Conservation (phyloP, 192 early-diverging fungal species). For the Podochytrium sp. region DNA sequence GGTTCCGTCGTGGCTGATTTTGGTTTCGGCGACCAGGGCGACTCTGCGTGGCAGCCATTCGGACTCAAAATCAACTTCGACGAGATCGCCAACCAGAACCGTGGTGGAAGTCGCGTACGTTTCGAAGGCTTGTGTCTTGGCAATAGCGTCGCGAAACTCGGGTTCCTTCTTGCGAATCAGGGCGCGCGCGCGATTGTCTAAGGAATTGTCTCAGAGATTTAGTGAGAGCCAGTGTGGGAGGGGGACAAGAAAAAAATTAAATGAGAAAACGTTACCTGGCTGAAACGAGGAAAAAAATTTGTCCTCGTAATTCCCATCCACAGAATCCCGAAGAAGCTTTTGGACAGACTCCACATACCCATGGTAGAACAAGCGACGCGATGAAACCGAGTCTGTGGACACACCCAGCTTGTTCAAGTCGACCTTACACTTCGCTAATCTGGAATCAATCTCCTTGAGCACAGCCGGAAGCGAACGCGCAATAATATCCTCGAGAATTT, state of each 20-base stretch:
- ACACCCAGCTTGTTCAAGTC: background rate
- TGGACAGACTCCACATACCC: background rate
- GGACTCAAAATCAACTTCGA: background rate
- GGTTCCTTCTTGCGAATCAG: background rate
- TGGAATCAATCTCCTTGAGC: background rate
- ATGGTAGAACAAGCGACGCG: background rate
- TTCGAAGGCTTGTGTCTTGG: background rate
- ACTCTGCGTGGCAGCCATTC: background rate
- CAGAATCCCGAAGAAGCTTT: background rate
- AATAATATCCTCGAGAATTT: slow-evolving; percentile 13
- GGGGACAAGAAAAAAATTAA: too few relatives aligned
- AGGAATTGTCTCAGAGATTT: too few relatives aligned
- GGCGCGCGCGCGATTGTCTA: background rate
- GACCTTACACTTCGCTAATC: background rate
- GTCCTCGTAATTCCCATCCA: slow-evolving; percentile 6
- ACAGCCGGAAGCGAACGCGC: background rate
- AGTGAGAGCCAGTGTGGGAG: too few relatives aligned
- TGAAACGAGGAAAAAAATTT: too few relatives aligned
- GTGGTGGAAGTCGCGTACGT: background rate
- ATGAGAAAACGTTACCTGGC: too few relatives aligned
- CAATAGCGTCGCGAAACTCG: background rate
- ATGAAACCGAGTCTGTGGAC: background rate
- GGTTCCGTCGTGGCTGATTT: background rate
- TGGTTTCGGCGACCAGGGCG: background rate
- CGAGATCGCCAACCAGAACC: slow-evolving; percentile 3